Percentiles rank a stretch among this genome's conserved stretches.
Evolutionary conservation across 2,329 filamentous ascomycete species (phyloP).

Genomic region (Apiospora aurea): DNA sequence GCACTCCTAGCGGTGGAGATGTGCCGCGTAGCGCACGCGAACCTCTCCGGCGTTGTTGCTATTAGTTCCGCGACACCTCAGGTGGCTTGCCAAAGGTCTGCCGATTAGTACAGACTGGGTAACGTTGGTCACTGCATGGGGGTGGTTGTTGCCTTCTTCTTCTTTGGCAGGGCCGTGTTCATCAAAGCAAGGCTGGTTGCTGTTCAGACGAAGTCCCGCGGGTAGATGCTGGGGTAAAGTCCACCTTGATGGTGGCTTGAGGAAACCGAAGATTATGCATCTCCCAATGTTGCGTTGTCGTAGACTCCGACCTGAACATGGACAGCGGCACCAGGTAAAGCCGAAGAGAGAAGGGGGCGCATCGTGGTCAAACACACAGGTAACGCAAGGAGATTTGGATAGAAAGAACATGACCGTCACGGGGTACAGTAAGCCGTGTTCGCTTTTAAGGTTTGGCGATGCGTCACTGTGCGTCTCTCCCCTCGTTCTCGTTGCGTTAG

Average conservation of each 20-base stretch:
- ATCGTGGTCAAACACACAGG: not conserved
- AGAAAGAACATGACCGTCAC: constrained; percentile 14
- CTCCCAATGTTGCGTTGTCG: not conserved
- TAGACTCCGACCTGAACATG: not conserved
- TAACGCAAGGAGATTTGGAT: not conserved
- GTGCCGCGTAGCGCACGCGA: not conserved
- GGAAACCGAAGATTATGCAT: constrained; percentile 1
- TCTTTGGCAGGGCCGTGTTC: not conserved
- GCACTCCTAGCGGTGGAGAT: not conserved
- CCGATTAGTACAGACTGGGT: not conserved
- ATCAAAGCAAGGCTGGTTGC: not conserved
- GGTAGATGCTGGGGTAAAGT: not conserved
- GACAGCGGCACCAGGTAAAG: not conserved
- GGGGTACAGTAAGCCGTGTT: constrained; percentile 4
- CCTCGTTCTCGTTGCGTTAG: constrained; percentile 8
- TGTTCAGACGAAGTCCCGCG: not conserved
- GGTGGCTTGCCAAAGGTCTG: not conserved
- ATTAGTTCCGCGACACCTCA: not conserved
- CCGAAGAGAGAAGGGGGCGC: not conserved
- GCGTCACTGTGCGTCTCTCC: constrained; percentile 1
- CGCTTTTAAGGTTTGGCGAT: not conserved
- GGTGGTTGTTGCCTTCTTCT: not conserved
- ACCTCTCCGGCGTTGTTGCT: not conserved
- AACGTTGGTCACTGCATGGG: not conserved
- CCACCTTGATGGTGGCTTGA: constrained; percentile 4